phyloP scores from a whole-genome alignment of 805 yeast genomes.

The Grigorovia jiainica region DNA sequence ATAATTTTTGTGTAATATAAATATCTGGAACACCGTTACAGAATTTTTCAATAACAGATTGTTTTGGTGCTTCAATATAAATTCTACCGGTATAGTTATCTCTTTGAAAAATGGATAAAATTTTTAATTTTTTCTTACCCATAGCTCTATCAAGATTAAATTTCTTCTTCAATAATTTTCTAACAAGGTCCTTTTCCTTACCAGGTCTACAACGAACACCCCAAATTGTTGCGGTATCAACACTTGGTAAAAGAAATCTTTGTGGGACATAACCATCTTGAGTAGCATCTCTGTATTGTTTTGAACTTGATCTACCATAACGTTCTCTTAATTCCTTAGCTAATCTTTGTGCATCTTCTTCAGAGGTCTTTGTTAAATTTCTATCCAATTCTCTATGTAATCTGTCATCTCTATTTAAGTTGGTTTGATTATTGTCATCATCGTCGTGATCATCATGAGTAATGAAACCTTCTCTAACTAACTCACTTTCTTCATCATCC shows the following conservation, averaged over 20 bases:
- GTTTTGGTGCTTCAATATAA: slow-evolving; percentile 88
- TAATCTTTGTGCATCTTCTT: slow-evolving; percentile 87
- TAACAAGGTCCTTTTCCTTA: slow-evolving; percentile 82
- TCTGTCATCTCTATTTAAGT: slow-evolving; percentile 50
- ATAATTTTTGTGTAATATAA: slow-evolving; percentile 59
- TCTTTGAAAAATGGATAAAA: slow-evolving; percentile 85
- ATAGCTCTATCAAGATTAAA: slow-evolving; percentile 60
- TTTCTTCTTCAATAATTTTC: slow-evolving; percentile 76
- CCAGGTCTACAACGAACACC: slow-evolving; percentile 92
- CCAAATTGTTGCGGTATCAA: slow-evolving; percentile 93
- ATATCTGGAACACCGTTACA: slow-evolving; percentile 84
- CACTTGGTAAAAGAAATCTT: slow-evolving; percentile 86
- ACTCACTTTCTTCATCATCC: slow-evolving; percentile 88
- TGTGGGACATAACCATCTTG: slow-evolving; percentile 83
- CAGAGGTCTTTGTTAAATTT: slow-evolving; percentile 75
- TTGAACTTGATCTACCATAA: slow-evolving; percentile 76
- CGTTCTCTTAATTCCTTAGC: slow-evolving; percentile 89
- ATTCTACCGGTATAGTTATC: slow-evolving; percentile 88
- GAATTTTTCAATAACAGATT: slow-evolving; percentile 85
- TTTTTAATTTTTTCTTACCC: slow-evolving; percentile 65
- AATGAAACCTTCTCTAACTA: slow-evolving; percentile 73
- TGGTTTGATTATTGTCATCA: slow-evolving; percentile 40
- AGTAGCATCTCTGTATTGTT: slow-evolving; percentile 69
- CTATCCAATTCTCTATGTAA: slow-evolving; percentile 87
- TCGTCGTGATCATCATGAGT: slow-evolving; percentile 44